Evolutionary conservation across 805 yeast genomes (phyloP).

Genomic region (Lipomyces anomalus): DNA sequence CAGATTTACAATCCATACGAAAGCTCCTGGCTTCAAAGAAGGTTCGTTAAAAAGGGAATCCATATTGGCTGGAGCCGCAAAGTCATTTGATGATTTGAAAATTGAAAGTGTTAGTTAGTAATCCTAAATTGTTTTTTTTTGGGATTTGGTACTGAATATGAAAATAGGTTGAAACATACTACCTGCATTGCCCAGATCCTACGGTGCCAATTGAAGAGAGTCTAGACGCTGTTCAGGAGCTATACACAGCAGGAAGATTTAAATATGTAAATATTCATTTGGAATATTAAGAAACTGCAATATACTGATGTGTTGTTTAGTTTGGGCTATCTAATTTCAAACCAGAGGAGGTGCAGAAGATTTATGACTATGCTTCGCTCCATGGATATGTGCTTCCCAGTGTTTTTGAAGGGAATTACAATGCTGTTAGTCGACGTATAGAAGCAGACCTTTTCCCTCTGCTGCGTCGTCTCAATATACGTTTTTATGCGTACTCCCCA

Average conservation of each 20-base stretch:
- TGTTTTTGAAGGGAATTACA: conserved; percentile 29
- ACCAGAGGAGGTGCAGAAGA: conserved; percentile 22
- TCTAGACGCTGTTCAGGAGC: conserved; percentile 22
- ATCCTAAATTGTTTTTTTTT: too few species aligned
- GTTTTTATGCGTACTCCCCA: conserved; percentile 29
- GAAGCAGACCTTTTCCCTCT: conserved; percentile 26
- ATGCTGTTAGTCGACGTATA: conserved; percentile 22
- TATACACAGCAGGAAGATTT: conserved; percentile 27
- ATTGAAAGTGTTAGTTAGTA: conserved; percentile 5
- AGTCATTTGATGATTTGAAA: conserved; percentile 16
- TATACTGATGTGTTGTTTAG: neutral
- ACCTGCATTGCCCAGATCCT: conserved; percentile 27
- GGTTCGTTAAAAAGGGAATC: conserved; percentile 13
- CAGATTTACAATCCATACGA: conserved; percentile 21
- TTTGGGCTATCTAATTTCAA: conserved; percentile 29
- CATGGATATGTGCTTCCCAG: conserved; percentile 27
- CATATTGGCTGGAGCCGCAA: conserved; percentile 16
- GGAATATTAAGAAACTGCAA: neutral
- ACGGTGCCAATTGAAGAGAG: conserved; percentile 26
- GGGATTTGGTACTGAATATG: neutral
- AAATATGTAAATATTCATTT: neutral
- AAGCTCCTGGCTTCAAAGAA: conserved; percentile 19
- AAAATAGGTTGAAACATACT: conserved; percentile 25
- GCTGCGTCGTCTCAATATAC: conserved; percentile 22
- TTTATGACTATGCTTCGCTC: conserved; percentile 18